phyloP scores from a whole-genome alignment of 371 early-diverging fungal species.

The Conidiobolus incongruus region DNA sequence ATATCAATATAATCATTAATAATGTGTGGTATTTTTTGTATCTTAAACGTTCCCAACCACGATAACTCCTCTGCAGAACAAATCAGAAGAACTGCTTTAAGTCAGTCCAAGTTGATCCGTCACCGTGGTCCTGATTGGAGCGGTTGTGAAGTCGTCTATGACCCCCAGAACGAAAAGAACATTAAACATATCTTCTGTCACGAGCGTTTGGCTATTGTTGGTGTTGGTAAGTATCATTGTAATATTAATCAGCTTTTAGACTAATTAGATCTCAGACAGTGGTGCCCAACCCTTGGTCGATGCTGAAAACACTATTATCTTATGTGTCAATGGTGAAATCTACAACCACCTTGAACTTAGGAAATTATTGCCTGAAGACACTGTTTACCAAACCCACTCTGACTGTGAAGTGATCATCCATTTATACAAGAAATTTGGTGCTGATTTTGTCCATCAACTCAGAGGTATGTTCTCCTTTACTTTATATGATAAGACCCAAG shows the following conservation, averaged over 20 bases:
- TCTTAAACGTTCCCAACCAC: no score
- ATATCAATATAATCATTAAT: background rate
- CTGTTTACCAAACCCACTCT: slow-evolving; percentile 72
- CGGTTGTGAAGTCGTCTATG: slow-evolving; percentile 52
- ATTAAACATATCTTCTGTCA: slow-evolving; percentile 82
- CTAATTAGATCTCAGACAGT: slow-evolving; percentile 36
- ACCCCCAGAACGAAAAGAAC: no score
- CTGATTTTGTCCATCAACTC: slow-evolving; percentile 48
- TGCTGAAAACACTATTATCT: slow-evolving; percentile 55
- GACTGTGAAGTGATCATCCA: slow-evolving; percentile 93
- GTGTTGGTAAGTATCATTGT: slow-evolving; percentile 49
- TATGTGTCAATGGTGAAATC: slow-evolving; percentile 92
- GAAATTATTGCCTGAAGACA: slow-evolving; percentile 36
- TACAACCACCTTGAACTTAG: slow-evolving; percentile 86
- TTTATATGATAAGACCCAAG: slow-evolving; percentile 60
- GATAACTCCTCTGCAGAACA: slow-evolving; percentile 48
- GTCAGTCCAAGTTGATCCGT: slow-evolving; percentile 75
- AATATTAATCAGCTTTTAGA: no score
- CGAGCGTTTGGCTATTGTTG: slow-evolving; percentile 93
- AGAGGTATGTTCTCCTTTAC: slow-evolving; percentile 94
- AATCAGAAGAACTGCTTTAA: slow-evolving; percentile 62
- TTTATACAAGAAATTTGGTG: slow-evolving; percentile 72
- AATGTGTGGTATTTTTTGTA: slow-evolving; percentile 96
- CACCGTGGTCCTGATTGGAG: slow-evolving; percentile 97
- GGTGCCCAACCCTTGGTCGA: slow-evolving; percentile 91